Conservation (phyloP, 2,329 filamentous ascomycete genomes). For the Penicillium sp. region DNA sequence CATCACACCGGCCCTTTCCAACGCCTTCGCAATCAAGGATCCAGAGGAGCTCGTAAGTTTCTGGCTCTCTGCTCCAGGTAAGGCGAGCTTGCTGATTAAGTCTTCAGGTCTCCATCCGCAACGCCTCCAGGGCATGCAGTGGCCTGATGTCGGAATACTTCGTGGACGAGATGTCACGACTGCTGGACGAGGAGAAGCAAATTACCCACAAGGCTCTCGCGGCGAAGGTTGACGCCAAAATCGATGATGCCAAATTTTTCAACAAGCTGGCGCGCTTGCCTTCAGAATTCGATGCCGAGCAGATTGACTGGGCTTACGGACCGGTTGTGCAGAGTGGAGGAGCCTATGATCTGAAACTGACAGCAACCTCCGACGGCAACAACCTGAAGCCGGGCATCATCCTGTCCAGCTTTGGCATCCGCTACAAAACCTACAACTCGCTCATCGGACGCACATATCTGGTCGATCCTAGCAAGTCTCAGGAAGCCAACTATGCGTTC, state of each 20-base stretch:
- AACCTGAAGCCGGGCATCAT: conserved; percentile 90
- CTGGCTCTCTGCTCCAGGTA: conserved; percentile 4
- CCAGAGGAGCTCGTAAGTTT: conserved; percentile 75
- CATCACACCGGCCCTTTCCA: conserved; percentile 77
- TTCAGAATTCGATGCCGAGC: conserved; percentile 78
- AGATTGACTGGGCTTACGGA: conserved; percentile 92
- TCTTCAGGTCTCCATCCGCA: conserved; percentile 77
- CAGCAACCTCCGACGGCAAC: conserved; percentile 75
- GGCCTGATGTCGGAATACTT: conserved; percentile 96
- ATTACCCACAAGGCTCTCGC: conserved; percentile 85
- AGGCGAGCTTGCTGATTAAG: conserved; percentile 9
- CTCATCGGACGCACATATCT: conserved; percentile 91
- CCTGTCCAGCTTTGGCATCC: conserved; percentile 83
- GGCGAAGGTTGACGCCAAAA: conserved; percentile 86
- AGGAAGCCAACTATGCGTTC: conserved; percentile 92
- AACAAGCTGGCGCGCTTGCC: conserved; percentile 79
- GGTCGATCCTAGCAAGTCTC: conserved; percentile 93
- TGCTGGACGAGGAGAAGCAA: conserved; percentile 95
- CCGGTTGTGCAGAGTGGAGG: conserved; percentile 94
- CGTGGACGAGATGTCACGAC: conserved; percentile 95
- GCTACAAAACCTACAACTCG: conserved; percentile 95
- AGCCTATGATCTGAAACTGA: conserved; percentile 86
- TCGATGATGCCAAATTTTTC: conserved; percentile 94
- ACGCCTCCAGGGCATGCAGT: conserved; percentile 89
- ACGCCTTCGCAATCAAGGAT: conserved; percentile 90